phyloP scores from a whole-genome alignment of 2,329 filamentous ascomycete species.

The Rasamsonia emersonii region DNA sequence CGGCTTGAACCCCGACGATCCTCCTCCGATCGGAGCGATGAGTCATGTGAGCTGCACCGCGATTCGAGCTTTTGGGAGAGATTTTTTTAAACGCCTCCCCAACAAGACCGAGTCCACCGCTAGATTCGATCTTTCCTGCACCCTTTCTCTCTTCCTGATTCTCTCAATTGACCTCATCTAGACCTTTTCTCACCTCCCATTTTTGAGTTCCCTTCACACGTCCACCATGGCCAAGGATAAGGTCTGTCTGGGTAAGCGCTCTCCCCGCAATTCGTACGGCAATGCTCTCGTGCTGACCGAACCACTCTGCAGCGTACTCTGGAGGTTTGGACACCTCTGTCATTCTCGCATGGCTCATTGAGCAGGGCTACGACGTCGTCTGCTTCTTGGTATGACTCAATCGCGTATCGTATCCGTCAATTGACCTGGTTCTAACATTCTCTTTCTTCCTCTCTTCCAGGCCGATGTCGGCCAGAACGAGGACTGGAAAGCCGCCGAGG shows the following conservation, averaged over 20 bases:
- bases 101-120: not conserved
- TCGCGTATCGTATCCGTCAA: not conserved
- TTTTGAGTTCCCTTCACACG: not conserved
- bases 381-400: constrained; percentile 39
- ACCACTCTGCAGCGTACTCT: too few species aligned
- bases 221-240: constrained; percentile 10
- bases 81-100: not conserved
- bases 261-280: not conserved
- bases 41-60: too few species aligned
- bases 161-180: constrained; percentile 2
- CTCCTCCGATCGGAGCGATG: too few species aligned
- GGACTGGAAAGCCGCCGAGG: constrained; percentile 63
- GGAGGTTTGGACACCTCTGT: constrained; percentile 35
- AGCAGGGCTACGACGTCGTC: constrained; percentile 51
- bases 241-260: constrained; percentile 9
- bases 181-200: too few species aligned
- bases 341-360: constrained; percentile 36
- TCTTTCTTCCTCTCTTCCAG: constrained; percentile 7
- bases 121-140: not conserved
- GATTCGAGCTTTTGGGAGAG: too few species aligned
- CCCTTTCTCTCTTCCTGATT: not conserved
- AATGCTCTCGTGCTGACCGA: constrained; percentile 11
- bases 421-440: not conserved
- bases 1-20: too few species aligned
- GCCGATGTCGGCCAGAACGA: constrained; percentile 60